Evolutionary conservation across 345 rosid genomes (phyloP), one percentile per base, ranked within the genome.

Genomic region (Syzygium jambos): DNA sequence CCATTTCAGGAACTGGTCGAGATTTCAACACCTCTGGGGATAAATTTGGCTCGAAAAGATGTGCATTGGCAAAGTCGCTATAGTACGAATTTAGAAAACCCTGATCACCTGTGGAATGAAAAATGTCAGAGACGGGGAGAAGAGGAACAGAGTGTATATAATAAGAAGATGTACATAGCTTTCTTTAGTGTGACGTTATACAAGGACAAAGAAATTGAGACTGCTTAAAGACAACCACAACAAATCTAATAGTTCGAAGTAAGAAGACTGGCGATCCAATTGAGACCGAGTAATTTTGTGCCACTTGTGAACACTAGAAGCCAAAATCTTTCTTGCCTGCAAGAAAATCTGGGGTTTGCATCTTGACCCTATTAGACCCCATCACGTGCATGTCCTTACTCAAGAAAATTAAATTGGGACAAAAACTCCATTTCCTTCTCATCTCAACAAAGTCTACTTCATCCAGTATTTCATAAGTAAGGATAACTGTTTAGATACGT

Each of bases 71-170:
- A 88, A 97, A 96, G 73, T 94, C 95, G 27, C 94, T 89, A 91
- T 93, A 95, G 56, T 97, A 97, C 0, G 98, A 95, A 92, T 96
- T 97, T 85, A 97, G 92, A 85, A 97, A 97, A 29, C 99, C 98
- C 89, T 97, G 99, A 88, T 95, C 99, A 78, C 99, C 93, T 93
- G 93, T 89, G 59, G 87, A 86, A 59, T 59, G 52, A 78, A 85
- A 41, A 3, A 85, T 85, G 86, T 49, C 17, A 41, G 43, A 85
- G 46, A 65, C 78, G 3, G 10, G 46, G 23, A 84, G 51, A 85
- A 41, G 82, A 73, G 27, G 49, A 73, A 73, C 25, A 73, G 80
- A 34, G 25, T 9, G 80, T 38, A 73, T 34, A 19, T 34, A 10
- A 73, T 9, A 41, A 73, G 80, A 68, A 68, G 80, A 34, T 9